Conservation (phyloP, 306 rosid genomes). For the Prosopis cineraria region DNA sequence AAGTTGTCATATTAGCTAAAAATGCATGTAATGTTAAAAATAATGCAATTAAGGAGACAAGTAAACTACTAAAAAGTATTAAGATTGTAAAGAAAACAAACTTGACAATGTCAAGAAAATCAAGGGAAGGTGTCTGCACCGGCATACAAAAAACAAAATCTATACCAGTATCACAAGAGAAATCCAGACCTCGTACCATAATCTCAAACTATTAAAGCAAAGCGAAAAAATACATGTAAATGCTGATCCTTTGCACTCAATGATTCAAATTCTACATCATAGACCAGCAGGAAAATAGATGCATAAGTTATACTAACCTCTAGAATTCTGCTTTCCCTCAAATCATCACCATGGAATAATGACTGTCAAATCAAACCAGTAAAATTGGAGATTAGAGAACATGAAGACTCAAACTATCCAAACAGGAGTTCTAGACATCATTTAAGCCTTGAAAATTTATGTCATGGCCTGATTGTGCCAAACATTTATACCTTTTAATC, state of each 20-base stretch:
- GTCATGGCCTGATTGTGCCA: slow-evolving; percentile 13
- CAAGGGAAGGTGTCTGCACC: not conserved
- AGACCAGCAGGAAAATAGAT: slow-evolving; percentile 12
- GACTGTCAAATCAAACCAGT: slow-evolving; percentile 61
- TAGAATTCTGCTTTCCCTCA: slow-evolving; percentile 77
- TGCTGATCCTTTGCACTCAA: slow-evolving; percentile 11
- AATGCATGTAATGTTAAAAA: not conserved
- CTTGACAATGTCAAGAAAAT: not conserved
- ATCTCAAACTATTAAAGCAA: not conserved
- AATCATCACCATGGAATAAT: slow-evolving; percentile 82
- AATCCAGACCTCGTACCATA: not conserved
- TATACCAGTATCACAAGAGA: not conserved
- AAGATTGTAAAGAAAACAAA: not conserved
- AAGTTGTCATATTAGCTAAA: not conserved
- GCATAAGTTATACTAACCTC: slow-evolving; percentile 62
- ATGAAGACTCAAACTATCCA: slow-evolving; percentile 38
- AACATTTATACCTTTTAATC: slow-evolving; percentile 22
- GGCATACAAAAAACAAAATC: not conserved
- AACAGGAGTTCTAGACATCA: not conserved
- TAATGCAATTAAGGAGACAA: not conserved
- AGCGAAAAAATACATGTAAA: not conserved
- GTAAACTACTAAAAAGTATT: not conserved
- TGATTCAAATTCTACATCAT: slow-evolving; percentile 1
- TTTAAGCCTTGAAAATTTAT: not conserved
- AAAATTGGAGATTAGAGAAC: slow-evolving; percentile 34